Conservation (phyloP, 2,329 filamentous ascomycete species). For the Westerdykella ornata region DNA sequence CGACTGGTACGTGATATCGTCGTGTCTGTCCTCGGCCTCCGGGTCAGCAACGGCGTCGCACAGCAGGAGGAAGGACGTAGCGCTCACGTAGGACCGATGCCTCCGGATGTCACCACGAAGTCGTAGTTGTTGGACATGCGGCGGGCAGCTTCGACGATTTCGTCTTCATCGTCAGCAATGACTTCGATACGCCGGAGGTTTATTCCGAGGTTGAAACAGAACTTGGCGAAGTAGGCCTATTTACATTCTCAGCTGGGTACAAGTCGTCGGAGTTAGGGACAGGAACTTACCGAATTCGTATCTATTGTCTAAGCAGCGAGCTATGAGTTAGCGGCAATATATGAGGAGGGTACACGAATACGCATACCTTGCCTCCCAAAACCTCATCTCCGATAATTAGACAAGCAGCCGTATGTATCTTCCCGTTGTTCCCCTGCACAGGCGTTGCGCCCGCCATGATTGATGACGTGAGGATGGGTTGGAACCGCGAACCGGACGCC, state of each 20-base stretch:
- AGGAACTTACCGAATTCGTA: slow-evolving; percentile 50
- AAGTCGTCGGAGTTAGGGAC: neutral
- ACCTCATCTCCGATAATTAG: slow-evolving; percentile 98
- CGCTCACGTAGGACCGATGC: slow-evolving; percentile 86
- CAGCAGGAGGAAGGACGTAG: slow-evolving; percentile 4
- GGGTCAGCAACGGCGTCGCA: slow-evolving; percentile 13
- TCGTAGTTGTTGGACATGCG: slow-evolving; percentile 89
- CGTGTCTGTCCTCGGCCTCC: slow-evolving; percentile 72
- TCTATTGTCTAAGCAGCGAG: slow-evolving; percentile 50
- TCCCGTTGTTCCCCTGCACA: slow-evolving; percentile 54
- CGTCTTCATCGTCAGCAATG: slow-evolving; percentile 82
- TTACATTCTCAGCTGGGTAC: slow-evolving; percentile 10
- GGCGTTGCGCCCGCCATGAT: slow-evolving; percentile 40
- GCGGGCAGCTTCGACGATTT: slow-evolving; percentile 79
- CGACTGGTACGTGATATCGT: slow-evolving; percentile 94
- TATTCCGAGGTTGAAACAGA: slow-evolving; percentile 59
- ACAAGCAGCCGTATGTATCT: slow-evolving; percentile 83
- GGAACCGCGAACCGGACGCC: slow-evolving; percentile 1
- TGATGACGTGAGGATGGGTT: slow-evolving; percentile 32
- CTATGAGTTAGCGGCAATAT: slow-evolving; percentile 16
- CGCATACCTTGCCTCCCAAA: slow-evolving; percentile 75
- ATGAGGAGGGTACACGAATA: slow-evolving; percentile 1
- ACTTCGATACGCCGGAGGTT: slow-evolving; percentile 82
- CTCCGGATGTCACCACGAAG: slow-evolving; percentile 90
- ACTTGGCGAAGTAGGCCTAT: slow-evolving; percentile 55